Percentiles rank a stretch among this genome's conserved stretches.
phyloP scores from a whole-genome alignment of 345 rosid genomes.

The Limnanthes douglasii region DNA sequence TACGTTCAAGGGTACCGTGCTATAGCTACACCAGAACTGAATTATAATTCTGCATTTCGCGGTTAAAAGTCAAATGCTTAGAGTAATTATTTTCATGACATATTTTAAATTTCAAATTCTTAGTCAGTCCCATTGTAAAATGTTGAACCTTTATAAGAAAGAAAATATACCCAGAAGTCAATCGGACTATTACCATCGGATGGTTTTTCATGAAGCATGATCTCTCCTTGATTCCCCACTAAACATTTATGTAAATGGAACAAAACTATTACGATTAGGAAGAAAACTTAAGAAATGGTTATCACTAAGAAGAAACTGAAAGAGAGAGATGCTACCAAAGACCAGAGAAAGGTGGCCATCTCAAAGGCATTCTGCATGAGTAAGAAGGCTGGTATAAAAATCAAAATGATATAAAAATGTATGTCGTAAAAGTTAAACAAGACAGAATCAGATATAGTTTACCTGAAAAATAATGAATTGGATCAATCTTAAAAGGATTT shows the following conservation, averaged over 20 bases:
- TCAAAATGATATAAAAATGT: conserved; percentile 1
- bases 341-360: conserved; percentile 96
- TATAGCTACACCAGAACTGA: conserved; percentile 95
- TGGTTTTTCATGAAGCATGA: conserved; percentile 92
- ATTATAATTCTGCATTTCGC: conserved; percentile 48
- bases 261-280: neutral
- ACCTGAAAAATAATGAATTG: conserved; percentile 93
- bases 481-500: conserved; percentile 48
- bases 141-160: neutral
- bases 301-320: neutral
- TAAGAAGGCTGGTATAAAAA: conserved; percentile 2
- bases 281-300: neutral
- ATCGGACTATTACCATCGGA: conserved; percentile 43
- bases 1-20: conserved; percentile 77
- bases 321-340: conserved; percentile 45
- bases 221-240: conserved; percentile 81
- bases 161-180: conserved; percentile 56
- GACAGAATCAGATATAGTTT: neutral
- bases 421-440: neutral
- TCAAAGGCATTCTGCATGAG: conserved; percentile 79
- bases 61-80: neutral
- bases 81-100: neutral
- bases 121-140: neutral
- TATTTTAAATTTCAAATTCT: too few species aligned
- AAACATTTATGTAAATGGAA: neutral